Percentiles rank a stretch among this genome's conserved stretches.
Evolutionary conservation across 2,329 filamentous ascomycete genomes (phyloP).

Genomic region (Aspergillus sp.): DNA sequence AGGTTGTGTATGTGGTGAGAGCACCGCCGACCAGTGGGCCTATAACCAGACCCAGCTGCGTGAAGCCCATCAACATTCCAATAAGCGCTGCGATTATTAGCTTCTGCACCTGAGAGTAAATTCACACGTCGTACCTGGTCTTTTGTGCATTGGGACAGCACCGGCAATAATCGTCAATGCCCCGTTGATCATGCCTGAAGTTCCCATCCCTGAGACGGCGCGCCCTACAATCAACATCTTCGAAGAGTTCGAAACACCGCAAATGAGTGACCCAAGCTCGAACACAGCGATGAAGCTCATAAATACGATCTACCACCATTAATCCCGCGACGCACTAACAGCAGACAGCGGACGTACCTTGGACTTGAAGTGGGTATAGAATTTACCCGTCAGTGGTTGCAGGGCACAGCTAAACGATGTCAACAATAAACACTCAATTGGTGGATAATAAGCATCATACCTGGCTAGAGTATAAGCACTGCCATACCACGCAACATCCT

Average conservation of each 20-base stretch:
- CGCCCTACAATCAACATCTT: conserved; percentile 13
- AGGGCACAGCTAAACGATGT: conserved; percentile 4
- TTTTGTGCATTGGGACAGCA: conserved; percentile 4
- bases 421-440: not conserved
- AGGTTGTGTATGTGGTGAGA: conserved; percentile 35
- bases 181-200: conserved; percentile 12
- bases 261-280: conserved; percentile 26
- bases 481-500: conserved; percentile 40
- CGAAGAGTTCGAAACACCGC: conserved; percentile 9
- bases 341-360: not conserved
- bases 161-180: conserved; percentile 12
- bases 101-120: not conserved
- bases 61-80: conserved; percentile 18
- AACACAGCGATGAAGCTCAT: conserved; percentile 31
- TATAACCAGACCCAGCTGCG: conserved; percentile 31
- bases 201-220: conserved; percentile 10
- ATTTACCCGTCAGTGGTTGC: conserved; percentile 6
- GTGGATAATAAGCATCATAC: conserved; percentile 12
- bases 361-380: conserved; percentile 12
- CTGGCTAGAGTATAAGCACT: conserved; percentile 43
- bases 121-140: not conserved
- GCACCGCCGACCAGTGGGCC: conserved; percentile 46
- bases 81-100: conserved; percentile 2
- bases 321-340: not conserved
- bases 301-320: conserved; percentile 22